Evolutionary conservation across 2,329 filamentous ascomycete species (phyloP), one percentile per base, ranked within the genome.

Genomic region (Hypoxylon sp.): DNA sequence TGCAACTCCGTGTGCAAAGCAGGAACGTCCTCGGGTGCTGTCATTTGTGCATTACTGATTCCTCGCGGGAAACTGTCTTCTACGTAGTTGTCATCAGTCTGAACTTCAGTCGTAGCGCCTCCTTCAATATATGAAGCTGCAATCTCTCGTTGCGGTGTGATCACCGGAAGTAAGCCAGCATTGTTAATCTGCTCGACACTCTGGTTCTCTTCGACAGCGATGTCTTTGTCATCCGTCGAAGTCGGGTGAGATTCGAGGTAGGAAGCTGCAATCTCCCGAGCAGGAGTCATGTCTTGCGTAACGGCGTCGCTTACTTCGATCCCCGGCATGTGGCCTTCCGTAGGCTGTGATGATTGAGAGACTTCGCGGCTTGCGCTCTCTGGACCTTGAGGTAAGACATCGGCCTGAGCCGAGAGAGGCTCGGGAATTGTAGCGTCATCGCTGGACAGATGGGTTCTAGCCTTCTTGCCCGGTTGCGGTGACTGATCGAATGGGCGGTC

Each of bases 401-500:
- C 74, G 5, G 54, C 56, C 26, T 72, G 69, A n/a, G 72, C 64
- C 14, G 74, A 63, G 32, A 75, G 69, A 16, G 74, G 68, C 51
- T 76, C 72, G 2, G 71, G 55, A 11, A 76, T 58, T 58, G 71
- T 69, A n/a, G 63, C 48, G 12, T 73, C 64, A 16, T 76, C 72
- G 36, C 68, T 64, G 36, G 59, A 65, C 30, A 73, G 65, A 56
- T 66, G 62, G 18, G 71, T 78, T 61, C 76, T 77, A 51, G 72
- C 56, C 70, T 76, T 79, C 71, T 80, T 81, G 48, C 75, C 76
- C 16, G 73, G 75, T 32, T 73, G 73, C 20, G 72, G 72, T 16
- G 76, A 72, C 56, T 78, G 70, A 50, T 78, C 78, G 45, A 78
- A 78, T 6, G 78, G 77, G 40, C 73, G 73, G 1, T 80, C 79